phyloP scores from a whole-genome alignment of 371 early-diverging fungal species.

The Haplosporangium sp. region DNA sequence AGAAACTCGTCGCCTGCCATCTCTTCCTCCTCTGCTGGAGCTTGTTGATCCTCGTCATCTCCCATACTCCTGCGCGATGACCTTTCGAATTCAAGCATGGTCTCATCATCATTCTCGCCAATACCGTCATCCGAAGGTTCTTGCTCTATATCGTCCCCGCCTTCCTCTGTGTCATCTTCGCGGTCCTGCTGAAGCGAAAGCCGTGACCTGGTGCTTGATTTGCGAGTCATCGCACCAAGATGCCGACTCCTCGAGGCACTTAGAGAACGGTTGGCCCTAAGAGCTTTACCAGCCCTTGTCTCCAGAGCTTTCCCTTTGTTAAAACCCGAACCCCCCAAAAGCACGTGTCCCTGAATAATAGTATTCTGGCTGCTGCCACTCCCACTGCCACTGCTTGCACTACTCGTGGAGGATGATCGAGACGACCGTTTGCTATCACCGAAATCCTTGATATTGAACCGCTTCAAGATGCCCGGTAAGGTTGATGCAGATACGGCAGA shows the following conservation, averaged over 20 bases:
- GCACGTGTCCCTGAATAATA: slow-evolving; percentile 13
- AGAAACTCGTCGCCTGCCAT: slow-evolving; percentile 5
- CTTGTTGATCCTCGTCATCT: slow-evolving; percentile 27
- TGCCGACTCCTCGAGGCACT: slow-evolving; percentile 16
- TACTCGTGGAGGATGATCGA: slow-evolving; percentile 16
- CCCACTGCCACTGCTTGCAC: slow-evolving; percentile 15
- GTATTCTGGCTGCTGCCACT: slow-evolving; percentile 17
- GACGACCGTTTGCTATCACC: slow-evolving; percentile 19
- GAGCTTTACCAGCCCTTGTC: slow-evolving; percentile 27
- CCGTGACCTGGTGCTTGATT: slow-evolving; percentile 24
- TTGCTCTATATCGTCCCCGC: slow-evolving; percentile 19
- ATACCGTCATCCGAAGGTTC: slow-evolving; percentile 34
- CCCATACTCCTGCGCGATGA: slow-evolving; percentile 23
- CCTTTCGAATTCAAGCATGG: slow-evolving; percentile 19
- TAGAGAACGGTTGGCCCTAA: slow-evolving; percentile 24
- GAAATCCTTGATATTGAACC: slow-evolving; percentile 38
- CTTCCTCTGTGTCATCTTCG: slow-evolving; percentile 37
- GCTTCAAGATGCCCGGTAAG: slow-evolving; percentile 28
- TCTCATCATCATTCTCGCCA: slow-evolving; percentile 22
- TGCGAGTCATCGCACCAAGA: slow-evolving; percentile 24
- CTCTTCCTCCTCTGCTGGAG: slow-evolving; percentile 12
- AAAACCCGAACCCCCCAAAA: slow-evolving; percentile 15
- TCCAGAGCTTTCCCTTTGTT: slow-evolving; percentile 34
- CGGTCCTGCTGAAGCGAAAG: slow-evolving; percentile 39
- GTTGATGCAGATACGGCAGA: slow-evolving; percentile 16